Conservation (phyloP, 441 rosid genomes). For the Iberis amara region DNA sequence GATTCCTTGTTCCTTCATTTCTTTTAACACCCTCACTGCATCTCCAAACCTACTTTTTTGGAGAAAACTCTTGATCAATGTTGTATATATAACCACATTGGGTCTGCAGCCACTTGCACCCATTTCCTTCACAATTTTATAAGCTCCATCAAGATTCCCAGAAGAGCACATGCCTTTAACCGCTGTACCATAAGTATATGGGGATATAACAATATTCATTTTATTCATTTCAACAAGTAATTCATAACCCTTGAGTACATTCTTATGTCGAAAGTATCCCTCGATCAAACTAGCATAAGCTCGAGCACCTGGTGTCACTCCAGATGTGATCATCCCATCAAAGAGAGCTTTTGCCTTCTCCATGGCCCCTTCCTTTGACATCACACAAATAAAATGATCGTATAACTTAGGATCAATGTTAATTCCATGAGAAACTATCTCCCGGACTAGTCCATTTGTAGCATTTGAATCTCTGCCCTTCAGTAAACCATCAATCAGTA, state of each 20-base stretch:
- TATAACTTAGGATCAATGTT: conserved; percentile 38
- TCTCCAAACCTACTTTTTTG: conserved; percentile 47
- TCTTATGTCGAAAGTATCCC: conserved; percentile 43
- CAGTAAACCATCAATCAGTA: conserved; percentile 45
- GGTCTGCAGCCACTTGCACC: conserved; percentile 53
- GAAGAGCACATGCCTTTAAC: conserved; percentile 50
- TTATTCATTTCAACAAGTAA: conserved; percentile 53
- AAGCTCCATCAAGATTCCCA: conserved; percentile 52
- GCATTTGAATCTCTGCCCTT: conserved; percentile 38
- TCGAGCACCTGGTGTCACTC: conserved; percentile 49
- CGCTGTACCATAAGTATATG: conserved; percentile 40
- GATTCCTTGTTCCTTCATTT: conserved; percentile 55
- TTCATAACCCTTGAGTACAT: conserved; percentile 36
- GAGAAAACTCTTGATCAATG: conserved; percentile 55
- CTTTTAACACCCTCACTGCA: conserved; percentile 42
- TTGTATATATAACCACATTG: conserved; percentile 50
- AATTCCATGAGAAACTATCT: conserved; percentile 51
- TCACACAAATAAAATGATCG: conserved; percentile 43
- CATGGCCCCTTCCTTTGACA: conserved; percentile 56
- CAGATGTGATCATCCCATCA: conserved; percentile 51
- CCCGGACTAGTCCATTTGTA: conserved; percentile 42
- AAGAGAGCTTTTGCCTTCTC: conserved; percentile 52
- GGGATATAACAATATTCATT: conserved; percentile 45
- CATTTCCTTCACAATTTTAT: conserved; percentile 46
- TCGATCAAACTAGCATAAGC: conserved; percentile 58